Percentiles rank a stretch among this genome's conserved stretches.
Conservation (phyloP, 768 basidiomycete genomes). For the Gautieria morchelliformis region DNA sequence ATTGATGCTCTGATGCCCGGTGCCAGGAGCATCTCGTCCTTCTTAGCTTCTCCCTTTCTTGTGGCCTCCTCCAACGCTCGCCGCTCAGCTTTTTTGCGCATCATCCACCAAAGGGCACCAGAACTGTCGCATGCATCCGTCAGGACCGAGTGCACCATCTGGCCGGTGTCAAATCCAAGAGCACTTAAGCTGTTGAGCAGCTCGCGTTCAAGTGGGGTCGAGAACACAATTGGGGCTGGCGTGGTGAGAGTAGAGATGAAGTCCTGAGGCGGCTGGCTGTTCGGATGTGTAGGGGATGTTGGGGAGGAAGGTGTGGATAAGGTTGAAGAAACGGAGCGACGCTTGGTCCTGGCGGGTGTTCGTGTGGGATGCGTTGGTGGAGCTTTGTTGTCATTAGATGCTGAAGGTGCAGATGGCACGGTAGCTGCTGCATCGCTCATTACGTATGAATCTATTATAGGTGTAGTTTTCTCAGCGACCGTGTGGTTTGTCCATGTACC, state of each 20-base stretch:
- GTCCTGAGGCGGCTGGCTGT: conserved; percentile 30
- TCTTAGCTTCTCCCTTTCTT: conserved; percentile 13
- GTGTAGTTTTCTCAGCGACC: not conserved
- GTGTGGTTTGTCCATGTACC: not conserved
- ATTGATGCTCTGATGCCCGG: conserved; percentile 4
- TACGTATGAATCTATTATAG: not conserved
- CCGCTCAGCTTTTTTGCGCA: conserved; percentile 72
- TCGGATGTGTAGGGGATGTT: conserved; percentile 31
- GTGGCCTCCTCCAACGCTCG: conserved; percentile 29
- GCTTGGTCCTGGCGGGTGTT: conserved; percentile 91
- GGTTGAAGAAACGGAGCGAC: conserved; percentile 87
- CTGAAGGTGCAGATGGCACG: not conserved
- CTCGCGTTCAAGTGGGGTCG: conserved; percentile 70
- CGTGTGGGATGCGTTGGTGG: conserved; percentile 62
- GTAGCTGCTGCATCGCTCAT: not conserved
- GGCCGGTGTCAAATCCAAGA: conserved; percentile 87
- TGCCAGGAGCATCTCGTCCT: conserved; percentile 9
- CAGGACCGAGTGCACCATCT: conserved; percentile 89
- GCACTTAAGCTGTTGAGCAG: conserved; percentile 64
- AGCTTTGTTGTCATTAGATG: conserved; percentile 17
- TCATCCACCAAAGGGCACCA: conserved; percentile 94
- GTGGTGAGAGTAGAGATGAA: conserved; percentile 54
- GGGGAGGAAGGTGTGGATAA: conserved; percentile 56
- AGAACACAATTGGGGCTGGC: conserved; percentile 77
- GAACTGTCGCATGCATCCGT: conserved; percentile 88